Evolutionary conservation across 768 basidiomycete genomes (phyloP), one percentile per base, ranked within the genome.

Genomic region (Holtermannia corniformis): DNA sequence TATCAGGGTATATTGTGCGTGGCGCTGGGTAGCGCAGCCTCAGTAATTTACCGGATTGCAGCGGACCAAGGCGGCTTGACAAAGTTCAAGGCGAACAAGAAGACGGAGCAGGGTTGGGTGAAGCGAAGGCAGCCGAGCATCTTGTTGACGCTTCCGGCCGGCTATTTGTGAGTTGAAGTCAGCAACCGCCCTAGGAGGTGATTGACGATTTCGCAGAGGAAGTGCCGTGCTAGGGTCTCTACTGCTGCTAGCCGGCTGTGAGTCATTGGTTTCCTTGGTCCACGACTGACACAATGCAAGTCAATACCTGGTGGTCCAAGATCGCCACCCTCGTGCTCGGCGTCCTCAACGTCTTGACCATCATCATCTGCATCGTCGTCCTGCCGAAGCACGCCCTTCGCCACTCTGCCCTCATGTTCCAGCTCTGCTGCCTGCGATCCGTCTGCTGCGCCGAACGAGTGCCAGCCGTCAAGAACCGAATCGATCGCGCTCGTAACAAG

Each of bases 31-130:
- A 19, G 14, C 14, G 7, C 20, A 20, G 16, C 41, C 11, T 43
- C 45, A 43, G 45, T 28, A 43, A 20, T 40, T 27, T 41, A 44
- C 7, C 32, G 20, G 26, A 10, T n/a, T 25, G 26, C 44, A 64
- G 62, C 47, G 32, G 44, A 52, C 12, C 60, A 67, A 53, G 65
- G 65, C 3, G 65, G 65, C 16, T 43, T 49, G 12, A 67, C 65
- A 2, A 20, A 46, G 2, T 67, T 67, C 43, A 28, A 14, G 16
- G 32, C 32, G 10, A 37, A 37, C 32, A 37, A 37, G 16, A 7
- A 16, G 32, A 16, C 7, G 7, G 32, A 16, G 7, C 32, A 37
- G 16, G 16, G 16, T 7, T 37, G 32, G 32, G 32, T 37, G 10
- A 16, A 16, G 32, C 32, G n/a, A 44, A 41, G 4, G 44, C 49